phyloP scores from a whole-genome alignment of 2,329 filamentous ascomycete genomes.

The Pseudodiploospora longispora region DNA sequence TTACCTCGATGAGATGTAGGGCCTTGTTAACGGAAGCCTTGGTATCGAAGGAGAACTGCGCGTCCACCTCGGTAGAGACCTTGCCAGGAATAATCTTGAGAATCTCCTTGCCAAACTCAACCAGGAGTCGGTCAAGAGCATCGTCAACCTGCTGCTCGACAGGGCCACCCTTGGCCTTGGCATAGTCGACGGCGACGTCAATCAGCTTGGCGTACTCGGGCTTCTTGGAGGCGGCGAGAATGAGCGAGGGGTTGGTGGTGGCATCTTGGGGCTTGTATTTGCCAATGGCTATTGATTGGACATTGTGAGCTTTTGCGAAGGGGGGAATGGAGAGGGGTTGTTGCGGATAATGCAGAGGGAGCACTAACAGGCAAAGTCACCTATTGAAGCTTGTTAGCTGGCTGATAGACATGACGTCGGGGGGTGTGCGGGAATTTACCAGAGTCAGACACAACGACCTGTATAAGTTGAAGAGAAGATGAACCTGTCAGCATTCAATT shows the following conservation, averaged over 20 bases:
- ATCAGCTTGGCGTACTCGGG: conserved; percentile 89
- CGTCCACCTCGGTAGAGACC: conserved; percentile 98
- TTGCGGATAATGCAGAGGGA: conserved; percentile 5
- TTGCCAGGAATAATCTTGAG: conserved; percentile 95
- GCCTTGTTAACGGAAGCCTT: conserved; percentile 91
- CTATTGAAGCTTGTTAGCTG: conserved; percentile 31
- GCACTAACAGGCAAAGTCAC: conserved; percentile 70
- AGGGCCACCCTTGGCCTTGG: conserved; percentile 64
- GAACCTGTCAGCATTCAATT: conserved; percentile 7
- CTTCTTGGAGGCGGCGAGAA: conserved; percentile 98
- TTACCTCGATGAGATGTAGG: conserved; percentile 88
- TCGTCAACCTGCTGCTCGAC: conserved; percentile 79
- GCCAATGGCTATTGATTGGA: conserved; percentile 65
- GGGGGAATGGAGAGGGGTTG: neutral
- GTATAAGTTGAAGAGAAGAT: conserved; percentile 25
- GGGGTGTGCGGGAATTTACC: conserved; percentile 50
- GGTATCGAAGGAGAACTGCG: conserved; percentile 90
- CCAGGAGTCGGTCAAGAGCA: conserved; percentile 86
- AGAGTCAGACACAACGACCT: conserved; percentile 96
- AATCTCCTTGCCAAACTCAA: conserved; percentile 98
- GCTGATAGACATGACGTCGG: conserved; percentile 9
- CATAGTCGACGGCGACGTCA: conserved; percentile 74
- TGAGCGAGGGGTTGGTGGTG: conserved; percentile 98
- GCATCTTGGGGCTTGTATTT: conserved; percentile 99
- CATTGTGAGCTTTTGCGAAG: neutral